Evolutionary conservation across 2,329 filamentous ascomycete species (phyloP).

Genomic region (Pseudopithomyces chartarum): DNA sequence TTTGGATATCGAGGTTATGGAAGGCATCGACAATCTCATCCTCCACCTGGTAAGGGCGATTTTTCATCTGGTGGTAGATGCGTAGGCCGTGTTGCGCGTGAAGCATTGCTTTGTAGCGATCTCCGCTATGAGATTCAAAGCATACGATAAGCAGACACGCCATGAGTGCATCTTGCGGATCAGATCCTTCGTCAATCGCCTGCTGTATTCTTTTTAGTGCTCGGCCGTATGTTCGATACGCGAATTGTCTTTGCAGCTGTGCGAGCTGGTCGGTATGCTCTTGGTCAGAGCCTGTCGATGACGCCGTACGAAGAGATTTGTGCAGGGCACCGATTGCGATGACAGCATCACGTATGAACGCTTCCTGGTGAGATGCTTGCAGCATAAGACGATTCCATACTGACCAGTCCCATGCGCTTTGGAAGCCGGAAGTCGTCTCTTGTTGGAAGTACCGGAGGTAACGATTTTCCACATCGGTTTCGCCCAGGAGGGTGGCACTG

Average conservation of each 20-base stretch:
- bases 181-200: conserved; percentile 10
- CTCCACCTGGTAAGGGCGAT: conserved; percentile 9
- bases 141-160: conserved; percentile 19
- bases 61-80: conserved; percentile 11
- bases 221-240: conserved; percentile 15
- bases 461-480: conserved; percentile 18
- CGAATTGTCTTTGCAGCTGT: conserved; percentile 17
- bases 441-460: conserved; percentile 17
- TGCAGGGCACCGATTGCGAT: conserved; percentile 18
- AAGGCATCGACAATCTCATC: conserved; percentile 20
- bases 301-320: conserved; percentile 12
- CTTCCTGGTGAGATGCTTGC: conserved; percentile 17
- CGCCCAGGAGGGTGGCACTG: conserved; percentile 8
- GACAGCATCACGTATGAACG: conserved; percentile 18
- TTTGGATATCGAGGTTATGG: conserved; percentile 17
- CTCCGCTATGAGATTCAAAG: conserved; percentile 17
- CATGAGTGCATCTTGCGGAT: conserved; percentile 14
- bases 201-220: conserved; percentile 15
- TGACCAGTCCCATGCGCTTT: conserved; percentile 17
- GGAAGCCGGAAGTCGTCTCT: conserved; percentile 17
- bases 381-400: conserved; percentile 19
- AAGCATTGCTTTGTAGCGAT: conserved; percentile 13
- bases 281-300: not conserved
- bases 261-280: conserved; percentile 4
- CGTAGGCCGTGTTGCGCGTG: conserved; percentile 16